Conservation (phyloP, 805 yeast species). For the Candida palmyrensis region DNA sequence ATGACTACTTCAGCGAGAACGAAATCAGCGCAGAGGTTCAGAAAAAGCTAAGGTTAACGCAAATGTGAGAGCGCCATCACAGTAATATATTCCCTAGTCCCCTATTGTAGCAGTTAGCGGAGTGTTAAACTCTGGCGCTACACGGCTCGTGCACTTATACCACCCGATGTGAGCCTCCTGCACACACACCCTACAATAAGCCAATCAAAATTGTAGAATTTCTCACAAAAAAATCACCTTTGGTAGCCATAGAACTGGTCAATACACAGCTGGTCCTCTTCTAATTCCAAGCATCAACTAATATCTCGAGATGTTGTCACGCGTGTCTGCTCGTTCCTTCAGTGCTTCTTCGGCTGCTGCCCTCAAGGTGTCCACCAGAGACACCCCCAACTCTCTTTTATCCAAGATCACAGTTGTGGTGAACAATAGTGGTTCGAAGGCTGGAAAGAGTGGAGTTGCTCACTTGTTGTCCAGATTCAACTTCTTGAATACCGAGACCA, state of each 20-base stretch:
- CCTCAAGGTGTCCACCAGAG: constrained; percentile 49
- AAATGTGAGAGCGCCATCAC: too few species aligned
- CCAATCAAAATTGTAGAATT: constrained; percentile 15
- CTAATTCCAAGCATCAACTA: constrained; percentile 5
- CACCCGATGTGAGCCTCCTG: constrained; percentile 5
- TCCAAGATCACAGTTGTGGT: constrained; percentile 77
- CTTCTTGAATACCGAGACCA: constrained; percentile 74
- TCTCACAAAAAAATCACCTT: constrained; percentile 6
- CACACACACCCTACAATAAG: neutral
- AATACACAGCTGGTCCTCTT: neutral
- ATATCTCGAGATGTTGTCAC: constrained; percentile 35
- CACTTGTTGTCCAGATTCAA: constrained; percentile 81
- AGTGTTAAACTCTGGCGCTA: too few species aligned
- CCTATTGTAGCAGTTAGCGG: too few species aligned
- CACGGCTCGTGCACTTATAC: too few species aligned
- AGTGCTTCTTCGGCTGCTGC: constrained; percentile 30
- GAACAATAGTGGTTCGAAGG: constrained; percentile 78
- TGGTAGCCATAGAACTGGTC: too few species aligned
- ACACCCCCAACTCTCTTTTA: constrained; percentile 54
- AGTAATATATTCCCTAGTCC: too few species aligned
- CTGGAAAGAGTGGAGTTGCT: constrained; percentile 70
- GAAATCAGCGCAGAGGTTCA: constrained; percentile 33
- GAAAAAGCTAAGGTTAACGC: constrained; percentile 41
- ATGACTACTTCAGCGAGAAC: constrained; percentile 49
- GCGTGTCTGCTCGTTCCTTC: constrained; percentile 38